Evolutionary conservation across 2,329 filamentous ascomycete species (phyloP).

Genomic region (Neoascochyta sp.): DNA sequence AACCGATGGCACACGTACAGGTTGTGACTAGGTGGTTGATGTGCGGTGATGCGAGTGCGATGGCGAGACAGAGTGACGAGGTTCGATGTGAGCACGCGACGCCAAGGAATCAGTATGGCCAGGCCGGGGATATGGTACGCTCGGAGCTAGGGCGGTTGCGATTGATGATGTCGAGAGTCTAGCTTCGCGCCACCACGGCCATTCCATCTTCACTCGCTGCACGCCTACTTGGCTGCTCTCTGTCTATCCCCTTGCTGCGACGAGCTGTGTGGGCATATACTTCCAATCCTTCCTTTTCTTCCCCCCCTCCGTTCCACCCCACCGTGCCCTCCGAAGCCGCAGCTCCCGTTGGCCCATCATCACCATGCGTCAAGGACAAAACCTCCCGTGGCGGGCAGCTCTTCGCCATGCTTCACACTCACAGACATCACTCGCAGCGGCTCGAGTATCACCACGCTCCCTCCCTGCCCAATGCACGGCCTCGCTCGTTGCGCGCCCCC

Average conservation of each 20-base stretch:
- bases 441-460: constrained; percentile 21
- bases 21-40: too few relatives aligned
- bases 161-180: constrained; percentile 27
- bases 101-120: too few relatives aligned
- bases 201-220: constrained; percentile 6
- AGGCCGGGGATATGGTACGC: too few relatives aligned
- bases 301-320: background rate
- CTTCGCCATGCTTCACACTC: constrained; percentile 50
- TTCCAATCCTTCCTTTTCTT: constrained; percentile 1
- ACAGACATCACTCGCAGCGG: constrained; percentile 32
- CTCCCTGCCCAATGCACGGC: constrained; percentile 32
- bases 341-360: too few relatives aligned
- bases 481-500: constrained; percentile 20
- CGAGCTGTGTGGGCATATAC: constrained; percentile 8
- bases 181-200: constrained; percentile 16
- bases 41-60: too few relatives aligned
- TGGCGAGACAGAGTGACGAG: too few relatives aligned
- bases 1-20: too few relatives aligned
- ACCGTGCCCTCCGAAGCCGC: constrained; percentile 10
- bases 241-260: constrained; percentile 3
- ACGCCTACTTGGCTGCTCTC: constrained; percentile 9
- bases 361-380: constrained; percentile 61
- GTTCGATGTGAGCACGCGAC: too few relatives aligned
- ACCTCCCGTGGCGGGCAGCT: constrained; percentile 62
- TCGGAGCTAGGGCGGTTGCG: too few relatives aligned